Percentiles rank a stretch among this genome's conserved stretches.
Evolutionary conservation across 2,329 filamentous ascomycete species (phyloP).

Genomic region (Teratosphaeriaceae sp.): DNA sequence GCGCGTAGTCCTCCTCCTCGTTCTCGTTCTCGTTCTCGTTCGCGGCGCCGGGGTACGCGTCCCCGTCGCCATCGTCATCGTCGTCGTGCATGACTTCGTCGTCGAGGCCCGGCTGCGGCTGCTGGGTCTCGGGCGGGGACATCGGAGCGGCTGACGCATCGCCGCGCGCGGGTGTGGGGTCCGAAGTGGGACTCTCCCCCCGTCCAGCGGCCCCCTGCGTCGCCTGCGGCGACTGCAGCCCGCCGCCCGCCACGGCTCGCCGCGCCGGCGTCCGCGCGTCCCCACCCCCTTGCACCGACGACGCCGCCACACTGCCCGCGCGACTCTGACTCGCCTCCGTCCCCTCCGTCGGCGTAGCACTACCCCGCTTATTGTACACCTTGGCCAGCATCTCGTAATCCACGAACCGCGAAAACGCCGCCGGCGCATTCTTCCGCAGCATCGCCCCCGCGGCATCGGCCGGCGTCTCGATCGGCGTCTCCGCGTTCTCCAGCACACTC

Average conservation of each 20-base stretch:
- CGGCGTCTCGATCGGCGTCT: slow-evolving; percentile 35
- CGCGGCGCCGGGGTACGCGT: no score
- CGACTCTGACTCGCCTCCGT: slow-evolving; percentile 5
- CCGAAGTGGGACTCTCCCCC: no score
- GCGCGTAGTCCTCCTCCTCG: slow-evolving; percentile 4
- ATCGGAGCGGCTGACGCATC: background rate
- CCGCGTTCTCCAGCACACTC: slow-evolving; percentile 35
- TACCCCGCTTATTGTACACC: slow-evolving; percentile 25
- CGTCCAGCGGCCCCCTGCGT: background rate
- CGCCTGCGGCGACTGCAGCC: background rate
- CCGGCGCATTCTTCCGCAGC: slow-evolving; percentile 37
- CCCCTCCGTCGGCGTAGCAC: background rate
- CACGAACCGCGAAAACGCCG: slow-evolving; percentile 37
- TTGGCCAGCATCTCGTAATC: slow-evolving; percentile 41
- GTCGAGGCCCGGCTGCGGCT: no score
- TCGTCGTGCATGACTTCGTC: background rate
- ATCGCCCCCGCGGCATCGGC: slow-evolving; percentile 41
- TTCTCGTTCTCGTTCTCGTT: slow-evolving; percentile 5
- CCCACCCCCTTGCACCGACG: background rate
- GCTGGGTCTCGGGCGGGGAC: background rate
- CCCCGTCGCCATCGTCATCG: no score
- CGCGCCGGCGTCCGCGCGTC: background rate
- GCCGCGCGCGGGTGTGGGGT: background rate
- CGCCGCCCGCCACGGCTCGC: background rate
- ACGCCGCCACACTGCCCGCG: slow-evolving; percentile 3